Evolutionary conservation across 139 green algal genomes (phyloP).

Genomic region (Marvania coccoides): DNA sequence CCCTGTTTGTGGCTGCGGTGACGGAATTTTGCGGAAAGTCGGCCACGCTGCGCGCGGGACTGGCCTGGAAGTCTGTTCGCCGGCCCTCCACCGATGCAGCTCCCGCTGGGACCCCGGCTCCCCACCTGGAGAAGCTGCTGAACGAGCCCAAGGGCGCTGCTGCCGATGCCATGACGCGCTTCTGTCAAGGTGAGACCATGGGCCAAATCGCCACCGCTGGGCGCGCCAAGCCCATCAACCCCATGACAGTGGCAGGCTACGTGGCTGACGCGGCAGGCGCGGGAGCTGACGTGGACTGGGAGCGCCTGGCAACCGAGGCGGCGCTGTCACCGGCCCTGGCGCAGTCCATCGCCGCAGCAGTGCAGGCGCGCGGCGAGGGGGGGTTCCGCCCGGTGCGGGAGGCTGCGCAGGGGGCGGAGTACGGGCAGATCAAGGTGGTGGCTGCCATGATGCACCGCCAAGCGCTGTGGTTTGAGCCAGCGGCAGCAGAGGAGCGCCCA

Average conservation of each 20-base stretch:
- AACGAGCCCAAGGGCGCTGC: slow-evolving; percentile 8
- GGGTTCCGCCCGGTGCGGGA: slow-evolving; percentile 11
- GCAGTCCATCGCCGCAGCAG: not conserved
- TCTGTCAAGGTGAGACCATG: slow-evolving; percentile 5
- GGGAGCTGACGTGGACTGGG: slow-evolving; percentile 19
- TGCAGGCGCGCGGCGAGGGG: not conserved
- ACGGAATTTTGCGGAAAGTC: slow-evolving; percentile 3
- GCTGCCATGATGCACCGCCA: slow-evolving; percentile 8
- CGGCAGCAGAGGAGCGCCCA: not conserved
- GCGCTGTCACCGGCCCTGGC: not conserved
- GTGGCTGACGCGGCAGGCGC: slow-evolving; percentile 17
- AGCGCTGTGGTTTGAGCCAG: slow-evolving; percentile 7
- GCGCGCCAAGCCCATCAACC: slow-evolving; percentile 14
- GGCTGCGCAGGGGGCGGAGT: not conserved
- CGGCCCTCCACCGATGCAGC: not conserved
- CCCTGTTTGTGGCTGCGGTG: slow-evolving; percentile 9
- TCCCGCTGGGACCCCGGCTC: not conserved
- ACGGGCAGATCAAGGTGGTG: slow-evolving; percentile 29
- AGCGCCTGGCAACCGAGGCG: not conserved
- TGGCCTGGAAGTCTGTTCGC: not conserved
- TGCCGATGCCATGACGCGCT: slow-evolving; percentile 5
- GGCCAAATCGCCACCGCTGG: slow-evolving; percentile 12
- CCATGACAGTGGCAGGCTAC: slow-evolving; percentile 19
- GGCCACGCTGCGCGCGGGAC: not conserved
- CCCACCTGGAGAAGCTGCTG: not conserved